These are phyloP conservation scores for Knoxdaviesia proteae DNA, from an alignment of 2,329 filamentous ascomycete species.

Conservation along the genomic window DNA sequence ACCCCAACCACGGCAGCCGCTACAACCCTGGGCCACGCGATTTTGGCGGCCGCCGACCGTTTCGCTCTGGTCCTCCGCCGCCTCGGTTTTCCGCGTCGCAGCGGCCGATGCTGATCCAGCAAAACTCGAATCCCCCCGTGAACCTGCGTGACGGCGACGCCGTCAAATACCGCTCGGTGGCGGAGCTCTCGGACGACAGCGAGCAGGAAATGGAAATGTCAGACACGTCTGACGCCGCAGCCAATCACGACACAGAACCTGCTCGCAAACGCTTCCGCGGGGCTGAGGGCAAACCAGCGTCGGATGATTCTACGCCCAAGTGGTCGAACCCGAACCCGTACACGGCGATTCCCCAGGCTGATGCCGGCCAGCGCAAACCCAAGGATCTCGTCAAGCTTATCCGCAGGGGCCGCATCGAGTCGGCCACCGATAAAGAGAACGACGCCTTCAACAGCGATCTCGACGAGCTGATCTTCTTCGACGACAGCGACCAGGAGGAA, in stretches of 20 bases:
- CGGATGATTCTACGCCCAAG: constrained; percentile 36
- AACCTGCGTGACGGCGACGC: constrained; percentile 23
- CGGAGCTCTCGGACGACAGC: constrained; percentile 40
- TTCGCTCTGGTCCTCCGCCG: constrained; percentile 6
- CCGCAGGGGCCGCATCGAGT: constrained; percentile 60
- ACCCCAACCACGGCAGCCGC: constrained; percentile 2
- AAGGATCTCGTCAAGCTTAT: constrained; percentile 81
- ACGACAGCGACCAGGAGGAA: constrained; percentile 37
- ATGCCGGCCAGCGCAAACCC: constrained; percentile 53
- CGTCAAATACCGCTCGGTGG: constrained; percentile 31
- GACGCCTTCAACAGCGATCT: constrained; percentile 19
- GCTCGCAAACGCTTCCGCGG: constrained; percentile 21
- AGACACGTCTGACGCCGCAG: constrained; percentile 9
- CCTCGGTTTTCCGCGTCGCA: constrained; percentile 22
- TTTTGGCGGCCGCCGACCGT: constrained; percentile 9
- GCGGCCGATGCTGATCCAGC: constrained; percentile 26
- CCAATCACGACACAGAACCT: constrained; percentile 13
- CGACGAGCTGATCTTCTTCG: constrained; percentile 82
- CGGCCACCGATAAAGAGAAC: constrained; percentile 26
- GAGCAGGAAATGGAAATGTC: constrained; percentile 46
- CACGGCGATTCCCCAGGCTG: constrained; percentile 62
- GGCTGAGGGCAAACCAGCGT: constrained; percentile 11
- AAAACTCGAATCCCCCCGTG: constrained; percentile 20
- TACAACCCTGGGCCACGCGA: constrained; percentile 8
- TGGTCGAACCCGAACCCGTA: constrained; percentile 97